A percentile compares a stretch with the other conserved stretches of the same genome.
phyloP scores from a whole-genome alignment of 352 stramenopile genomes.

The Phytophthora hibernalis region DNA sequence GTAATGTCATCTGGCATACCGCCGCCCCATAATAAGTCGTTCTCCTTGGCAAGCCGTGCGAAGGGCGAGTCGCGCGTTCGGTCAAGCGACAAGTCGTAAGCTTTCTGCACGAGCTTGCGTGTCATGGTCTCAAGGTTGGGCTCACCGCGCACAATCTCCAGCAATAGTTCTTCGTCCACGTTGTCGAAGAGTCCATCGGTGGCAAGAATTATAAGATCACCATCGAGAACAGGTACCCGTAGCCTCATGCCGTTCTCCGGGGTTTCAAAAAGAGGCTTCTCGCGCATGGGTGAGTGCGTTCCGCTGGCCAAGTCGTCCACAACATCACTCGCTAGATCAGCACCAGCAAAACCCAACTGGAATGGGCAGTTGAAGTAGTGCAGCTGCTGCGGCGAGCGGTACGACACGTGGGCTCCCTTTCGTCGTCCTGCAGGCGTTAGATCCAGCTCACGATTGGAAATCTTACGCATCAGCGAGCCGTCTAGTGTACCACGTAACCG shows the following conservation, averaged over 20 bases:
- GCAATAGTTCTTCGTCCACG: slow-evolving; percentile 84
- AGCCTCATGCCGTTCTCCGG: slow-evolving; percentile 92
- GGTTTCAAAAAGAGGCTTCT: slow-evolving; percentile 93
- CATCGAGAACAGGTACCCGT: slow-evolving; percentile 92
- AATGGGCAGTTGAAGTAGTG: slow-evolving; percentile 98
- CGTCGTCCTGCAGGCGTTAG: slow-evolving; percentile 72
- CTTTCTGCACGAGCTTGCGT: slow-evolving; percentile 82
- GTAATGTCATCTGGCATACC: slow-evolving; percentile 93
- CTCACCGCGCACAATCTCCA: slow-evolving; percentile 75
- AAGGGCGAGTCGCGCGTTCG: slow-evolving; percentile 94
- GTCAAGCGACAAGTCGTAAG: slow-evolving; percentile 94
- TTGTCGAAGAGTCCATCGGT: slow-evolving; percentile 99
- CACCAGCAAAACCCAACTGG: slow-evolving; percentile 80
- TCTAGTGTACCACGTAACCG: slow-evolving; percentile 74
- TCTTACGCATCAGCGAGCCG: slow-evolving; percentile 75
- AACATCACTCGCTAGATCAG: slow-evolving; percentile 56
- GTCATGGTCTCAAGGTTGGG: slow-evolving; percentile 77
- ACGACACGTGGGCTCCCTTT: slow-evolving; percentile 86
- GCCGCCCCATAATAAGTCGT: slow-evolving; percentile 97
- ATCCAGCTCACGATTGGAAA: slow-evolving; percentile 68
- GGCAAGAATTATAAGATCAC: slow-evolving; percentile 96
- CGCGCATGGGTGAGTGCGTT: slow-evolving; percentile 60
- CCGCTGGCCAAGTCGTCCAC: slow-evolving; percentile 53
- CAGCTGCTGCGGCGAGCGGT: slow-evolving; percentile 96
- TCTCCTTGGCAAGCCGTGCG: slow-evolving; percentile 97